Evolutionary conservation across 768 basidiomycete genomes (phyloP), one percentile per base, ranked within the genome.

Genomic region (Rubroboletus satanas): DNA sequence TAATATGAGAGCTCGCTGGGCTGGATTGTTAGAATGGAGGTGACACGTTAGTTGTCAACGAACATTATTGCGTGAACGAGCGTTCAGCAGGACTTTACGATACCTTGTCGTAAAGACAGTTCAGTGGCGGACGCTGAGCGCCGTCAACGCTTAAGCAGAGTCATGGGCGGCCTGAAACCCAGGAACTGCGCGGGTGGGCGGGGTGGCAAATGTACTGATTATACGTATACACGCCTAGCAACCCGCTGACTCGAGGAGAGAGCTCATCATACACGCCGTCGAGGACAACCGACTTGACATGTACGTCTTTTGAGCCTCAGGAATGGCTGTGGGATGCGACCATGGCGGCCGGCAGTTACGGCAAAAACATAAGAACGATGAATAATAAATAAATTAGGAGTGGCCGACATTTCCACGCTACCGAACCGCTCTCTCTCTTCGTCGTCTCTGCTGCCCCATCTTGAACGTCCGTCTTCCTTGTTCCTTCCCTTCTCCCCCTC

Each of bases 401-500:
- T 49, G 21, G 49, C 28, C 52, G 46, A 51, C 35, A 38, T 68
- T 71, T 49, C 64, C 68, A 71, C 70, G 69, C 59, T 62, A 36
- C 66, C 60, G 58, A 68, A 68, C 66, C 45, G 36, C 36, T 17
- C n/a, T 38, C 54, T 52, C 62, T 57, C 55, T 59, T 55, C 50
- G 17, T 45, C 55, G 59, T 52, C 49, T 55, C 45, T 55, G 35
- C 51, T 58, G 43, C 6, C 44, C 32, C 65, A 67, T 57, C 66
- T 0, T 26, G 21, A 57, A 55, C 66, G 51, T 57, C 59, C 54
- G 26, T 62, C 58, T 55, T 58, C 63, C 63, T 66, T 69, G 43
- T 68, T 67, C 63, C 63, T 62, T 65, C 63, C 67, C 66, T 62
- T 64, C 62, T 67, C 70, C 57, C 68, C 63, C 66, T 66, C 63